Conservation (phyloP, 1,284 basidiomycete species). For the Porodaedalea pini region DNA sequence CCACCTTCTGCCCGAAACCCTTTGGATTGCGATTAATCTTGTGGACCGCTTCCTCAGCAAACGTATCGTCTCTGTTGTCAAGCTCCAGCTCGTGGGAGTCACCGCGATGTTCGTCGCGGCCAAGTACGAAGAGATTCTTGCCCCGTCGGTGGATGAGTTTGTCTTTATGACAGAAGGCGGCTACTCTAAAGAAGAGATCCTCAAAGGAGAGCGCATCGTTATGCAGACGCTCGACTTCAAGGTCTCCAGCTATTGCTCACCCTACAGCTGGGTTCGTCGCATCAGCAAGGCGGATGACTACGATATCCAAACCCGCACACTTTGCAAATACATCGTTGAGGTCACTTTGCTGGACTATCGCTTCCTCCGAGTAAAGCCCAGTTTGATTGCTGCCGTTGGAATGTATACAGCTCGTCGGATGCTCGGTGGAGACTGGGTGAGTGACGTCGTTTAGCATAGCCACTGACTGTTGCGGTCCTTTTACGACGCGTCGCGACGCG, state of each 20-base stretch:
- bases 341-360: constrained; percentile 91
- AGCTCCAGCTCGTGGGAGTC: constrained; percentile 96
- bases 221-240: constrained; percentile 93
- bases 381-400: constrained; percentile 92
- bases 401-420: constrained; percentile 95
- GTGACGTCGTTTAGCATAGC: constrained; percentile 34
- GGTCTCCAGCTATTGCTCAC: constrained; percentile 96
- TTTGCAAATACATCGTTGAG: constrained; percentile 98
- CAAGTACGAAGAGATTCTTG: constrained; percentile 98
- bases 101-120: constrained; percentile 97
- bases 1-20: constrained; percentile 96
- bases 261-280: constrained; percentile 98
- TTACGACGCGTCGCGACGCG: constrained; percentile 16
- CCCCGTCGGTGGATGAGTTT: constrained; percentile 91
- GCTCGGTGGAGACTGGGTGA: constrained; percentile 91
- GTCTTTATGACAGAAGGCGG: constrained; percentile 97
- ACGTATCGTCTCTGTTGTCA: constrained; percentile 88
- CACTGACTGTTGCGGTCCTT: constrained; percentile 9
- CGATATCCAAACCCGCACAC: constrained; percentile 94
- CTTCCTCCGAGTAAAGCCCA: constrained; percentile 92
- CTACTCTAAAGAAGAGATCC: constrained; percentile 91
- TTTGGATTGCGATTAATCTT: constrained; percentile 97
- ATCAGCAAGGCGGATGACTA: constrained; percentile 99
- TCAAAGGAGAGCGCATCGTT: constrained; percentile 97
- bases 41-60: constrained; percentile 95